Evolutionary conservation across 306 rosid genomes (phyloP).

Genomic region (Acacia crassicarpa): DNA sequence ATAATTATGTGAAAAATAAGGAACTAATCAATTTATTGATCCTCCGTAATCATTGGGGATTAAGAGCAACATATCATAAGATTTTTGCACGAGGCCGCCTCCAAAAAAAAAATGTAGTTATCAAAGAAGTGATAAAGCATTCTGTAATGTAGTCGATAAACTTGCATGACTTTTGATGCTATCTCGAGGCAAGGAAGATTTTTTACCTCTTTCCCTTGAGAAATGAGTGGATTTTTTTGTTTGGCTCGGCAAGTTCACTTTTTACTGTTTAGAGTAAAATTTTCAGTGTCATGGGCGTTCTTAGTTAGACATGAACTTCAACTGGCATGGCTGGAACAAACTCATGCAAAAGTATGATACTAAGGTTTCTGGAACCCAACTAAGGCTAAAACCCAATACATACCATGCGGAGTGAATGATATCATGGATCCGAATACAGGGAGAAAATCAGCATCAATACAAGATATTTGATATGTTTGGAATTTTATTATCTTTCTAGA

Average conservation of each 20-base stretch:
- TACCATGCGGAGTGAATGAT: not conserved
- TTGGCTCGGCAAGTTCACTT: not conserved
- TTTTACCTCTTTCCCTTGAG: not conserved
- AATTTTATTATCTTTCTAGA: not conserved
- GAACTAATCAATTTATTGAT: not conserved
- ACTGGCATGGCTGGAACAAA: not conserved
- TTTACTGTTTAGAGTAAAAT: not conserved
- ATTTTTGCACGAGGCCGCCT: not conserved
- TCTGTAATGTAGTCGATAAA: not conserved
- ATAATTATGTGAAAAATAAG: not conserved
- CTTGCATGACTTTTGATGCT: not conserved
- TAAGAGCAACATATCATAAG: not conserved
- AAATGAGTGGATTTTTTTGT: not conserved
- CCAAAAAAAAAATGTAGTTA: not conserved
- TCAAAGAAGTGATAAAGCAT: not conserved
- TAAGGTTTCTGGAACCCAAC: not conserved
- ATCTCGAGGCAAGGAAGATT: not conserved
- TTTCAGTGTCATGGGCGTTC: not conserved
- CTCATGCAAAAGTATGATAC: not conserved
- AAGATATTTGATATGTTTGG: not conserved
- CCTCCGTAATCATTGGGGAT: not conserved
- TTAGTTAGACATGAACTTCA: not conserved
- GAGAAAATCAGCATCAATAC: conserved; percentile 6
- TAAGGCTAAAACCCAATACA: not conserved
- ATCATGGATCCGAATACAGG: not conserved